Base-by-base conservation (phyloP, 2,329 filamentous ascomycete species). In the Calonectria pauciramosa region DNA sequence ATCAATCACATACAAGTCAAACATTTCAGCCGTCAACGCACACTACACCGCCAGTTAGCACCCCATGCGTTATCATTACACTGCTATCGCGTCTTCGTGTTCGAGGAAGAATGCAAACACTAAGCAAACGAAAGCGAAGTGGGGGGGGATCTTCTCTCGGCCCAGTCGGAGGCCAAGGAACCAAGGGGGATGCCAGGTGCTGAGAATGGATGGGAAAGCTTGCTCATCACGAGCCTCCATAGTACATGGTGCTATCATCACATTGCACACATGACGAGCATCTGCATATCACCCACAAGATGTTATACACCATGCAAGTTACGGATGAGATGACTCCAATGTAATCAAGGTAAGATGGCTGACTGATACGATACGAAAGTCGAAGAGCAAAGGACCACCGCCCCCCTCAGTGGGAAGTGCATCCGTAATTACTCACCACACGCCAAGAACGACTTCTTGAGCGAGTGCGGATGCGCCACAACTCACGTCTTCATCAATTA, bases 11-110 rank as follows among this genome's bases (percentile, higher is more conserved):
- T 71, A 30, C 32, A 38, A 26, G n/a, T 47, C 68, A 56, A 51
- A 20, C 32, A 23, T n/a, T 18, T 70, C 23, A 14, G 30, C 30
- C 54, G 9, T 52, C 38, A 51, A 47, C 41, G 54, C 36, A 63
- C 59, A 71, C 59, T 49, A 71, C 68, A 71, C 59, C 68, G 59
- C 68, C 52, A 23, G 36, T 71, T 56, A 64, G 26, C 41, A 26
- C 20, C 26, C 28, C 34, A 65, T 65, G 59, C 30, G n/a, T 34
- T 38, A 54, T 56, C 34, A 23, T 47, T 32, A 10, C 44, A 13
- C 9, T 23, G 44, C 44, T 47, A 30, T 32, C 38, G 23, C 38
- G 9, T 41, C 34, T 41, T 30, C 34, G 11, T 64, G 23, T 54
- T 64, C 47, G 7, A 32, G 68, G 52, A 18, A 54, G 18, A 51